A percentile compares a stretch with the other conserved stretches of the same genome.
Conservation (phyloP, 305 asterid species). For the Caryopteris hybrid region DNA sequence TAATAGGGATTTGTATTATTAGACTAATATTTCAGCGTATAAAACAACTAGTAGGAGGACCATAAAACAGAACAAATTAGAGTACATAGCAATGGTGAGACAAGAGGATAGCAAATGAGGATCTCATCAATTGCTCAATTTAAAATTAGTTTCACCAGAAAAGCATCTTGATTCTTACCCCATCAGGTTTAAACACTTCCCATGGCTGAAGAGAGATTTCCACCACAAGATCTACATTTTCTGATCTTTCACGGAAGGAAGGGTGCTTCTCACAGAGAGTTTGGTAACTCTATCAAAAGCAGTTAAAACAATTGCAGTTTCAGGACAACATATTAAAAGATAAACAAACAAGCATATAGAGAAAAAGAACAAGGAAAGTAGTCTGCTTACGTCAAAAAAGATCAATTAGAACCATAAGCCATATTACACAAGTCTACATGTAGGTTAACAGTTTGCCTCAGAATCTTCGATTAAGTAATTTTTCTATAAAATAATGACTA, state of each 20-base stretch:
- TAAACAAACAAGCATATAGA: neutral
- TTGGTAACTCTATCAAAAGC: constrained; percentile 78
- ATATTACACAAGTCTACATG: no score
- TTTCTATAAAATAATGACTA: neutral
- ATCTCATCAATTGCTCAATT: neutral
- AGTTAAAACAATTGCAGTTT: constrained; percentile 16
- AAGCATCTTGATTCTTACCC: constrained; percentile 45
- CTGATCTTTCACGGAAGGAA: constrained; percentile 94
- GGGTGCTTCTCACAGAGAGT: constrained; percentile 89
- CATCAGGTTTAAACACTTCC: constrained; percentile 92
- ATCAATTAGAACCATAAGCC: neutral
- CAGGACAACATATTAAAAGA: constrained; percentile 19
- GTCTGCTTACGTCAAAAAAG: neutral
- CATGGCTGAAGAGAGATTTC: constrained; percentile 98
- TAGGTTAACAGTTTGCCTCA: no score
- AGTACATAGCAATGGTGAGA: neutral
- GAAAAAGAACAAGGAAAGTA: neutral
- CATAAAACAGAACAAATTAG: neutral
- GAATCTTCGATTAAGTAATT: neutral
- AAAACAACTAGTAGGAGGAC: neutral
- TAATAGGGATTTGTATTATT: neutral
- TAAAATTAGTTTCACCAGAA: constrained; percentile 3
- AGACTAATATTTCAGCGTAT: neutral
- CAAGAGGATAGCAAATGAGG: neutral
- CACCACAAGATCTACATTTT: constrained; percentile 96